phyloP scores from a whole-genome alignment of 163 green algal genomes.

The Scenedesmus sp. region DNA sequence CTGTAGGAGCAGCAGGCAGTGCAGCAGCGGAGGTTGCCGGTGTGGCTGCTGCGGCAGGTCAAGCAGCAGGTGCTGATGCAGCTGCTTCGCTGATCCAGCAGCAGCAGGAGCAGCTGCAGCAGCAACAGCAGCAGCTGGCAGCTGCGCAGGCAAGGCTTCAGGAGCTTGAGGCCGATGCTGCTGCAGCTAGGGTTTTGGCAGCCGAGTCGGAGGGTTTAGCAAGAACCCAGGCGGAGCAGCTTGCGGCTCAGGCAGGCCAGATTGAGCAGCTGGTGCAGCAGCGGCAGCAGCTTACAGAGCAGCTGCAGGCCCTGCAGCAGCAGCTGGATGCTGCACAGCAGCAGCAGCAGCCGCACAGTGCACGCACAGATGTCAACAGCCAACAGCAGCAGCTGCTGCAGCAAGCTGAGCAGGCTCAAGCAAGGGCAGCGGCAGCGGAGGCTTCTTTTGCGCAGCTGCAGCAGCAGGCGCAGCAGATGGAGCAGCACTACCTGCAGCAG shows the following conservation, averaged over 20 bases:
- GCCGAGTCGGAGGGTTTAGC: not conserved
- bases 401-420: not conserved
- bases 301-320: not conserved
- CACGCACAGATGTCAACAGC: not conserved
- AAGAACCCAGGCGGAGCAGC: not conserved
- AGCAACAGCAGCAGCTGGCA: not conserved
- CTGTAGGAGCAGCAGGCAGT: not conserved
- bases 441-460: slow-evolving; percentile 1
- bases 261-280: not conserved
- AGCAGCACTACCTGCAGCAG: slow-evolving; percentile 19
- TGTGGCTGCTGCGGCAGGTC: not conserved
- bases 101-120: not conserved
- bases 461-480: slow-evolving; percentile 30
- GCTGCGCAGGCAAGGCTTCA: not conserved
- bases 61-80: not conserved
- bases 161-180: not conserved
- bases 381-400: not conserved
- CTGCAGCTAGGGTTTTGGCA: slow-evolving; percentile 15
- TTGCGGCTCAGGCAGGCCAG: not conserved
- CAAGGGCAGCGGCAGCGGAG: slow-evolving; percentile 19
- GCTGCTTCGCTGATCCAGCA: not conserved
- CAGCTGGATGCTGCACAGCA: not conserved
- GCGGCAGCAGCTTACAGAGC: not conserved
- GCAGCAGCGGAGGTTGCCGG: not conserved
- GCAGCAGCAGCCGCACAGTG: not conserved